Evolutionary conservation across 2,329 filamentous ascomycete genomes (phyloP).

Genomic region (Neonectria neomacrospora): DNA sequence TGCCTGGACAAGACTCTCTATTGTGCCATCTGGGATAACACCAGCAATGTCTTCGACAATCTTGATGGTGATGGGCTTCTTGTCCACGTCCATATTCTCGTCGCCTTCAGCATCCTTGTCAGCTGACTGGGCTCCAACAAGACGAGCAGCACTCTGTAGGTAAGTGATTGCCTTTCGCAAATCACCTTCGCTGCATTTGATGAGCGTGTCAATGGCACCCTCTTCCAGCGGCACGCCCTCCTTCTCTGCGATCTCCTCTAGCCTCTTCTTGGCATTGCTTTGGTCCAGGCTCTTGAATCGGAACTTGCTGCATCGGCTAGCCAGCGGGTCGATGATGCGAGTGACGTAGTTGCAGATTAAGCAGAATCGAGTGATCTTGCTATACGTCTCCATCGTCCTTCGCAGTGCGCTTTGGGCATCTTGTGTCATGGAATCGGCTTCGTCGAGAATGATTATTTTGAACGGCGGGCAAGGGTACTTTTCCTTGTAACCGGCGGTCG

Average conservation of each 20-base stretch:
- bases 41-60: conserved; percentile 96
- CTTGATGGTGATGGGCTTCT: conserved; percentile 75
- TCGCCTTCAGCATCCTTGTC: conserved; percentile 63
- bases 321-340: conserved; percentile 95
- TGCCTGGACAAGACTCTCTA: conserved; percentile 76
- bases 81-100: conserved; percentile 71
- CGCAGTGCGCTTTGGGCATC: conserved; percentile 94
- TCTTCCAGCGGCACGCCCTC: conserved; percentile 82
- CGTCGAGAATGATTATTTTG: conserved; percentile 98
- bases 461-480: conserved; percentile 95
- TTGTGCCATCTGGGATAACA: conserved; percentile 82
- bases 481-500: conserved; percentile 73
- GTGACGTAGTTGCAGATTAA: conserved; percentile 99
- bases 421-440: conserved; percentile 99
- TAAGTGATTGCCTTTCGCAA: conserved; percentile 96
- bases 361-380: conserved; percentile 95
- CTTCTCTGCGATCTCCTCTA: conserved; percentile 83
- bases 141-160: conserved; percentile 89
- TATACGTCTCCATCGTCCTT: conserved; percentile 98
- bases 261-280: conserved; percentile 79
- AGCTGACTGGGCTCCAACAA: conserved; percentile 76
- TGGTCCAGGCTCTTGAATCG: conserved; percentile 96
- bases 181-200: conserved; percentile 92
- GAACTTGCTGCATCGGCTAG: conserved; percentile 94
- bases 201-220: conserved; percentile 84